These are phyloP conservation scores for Saccharomycopsis malanga DNA, from an alignment of 805 yeast genomes.

Conservation along the genomic window DNA sequence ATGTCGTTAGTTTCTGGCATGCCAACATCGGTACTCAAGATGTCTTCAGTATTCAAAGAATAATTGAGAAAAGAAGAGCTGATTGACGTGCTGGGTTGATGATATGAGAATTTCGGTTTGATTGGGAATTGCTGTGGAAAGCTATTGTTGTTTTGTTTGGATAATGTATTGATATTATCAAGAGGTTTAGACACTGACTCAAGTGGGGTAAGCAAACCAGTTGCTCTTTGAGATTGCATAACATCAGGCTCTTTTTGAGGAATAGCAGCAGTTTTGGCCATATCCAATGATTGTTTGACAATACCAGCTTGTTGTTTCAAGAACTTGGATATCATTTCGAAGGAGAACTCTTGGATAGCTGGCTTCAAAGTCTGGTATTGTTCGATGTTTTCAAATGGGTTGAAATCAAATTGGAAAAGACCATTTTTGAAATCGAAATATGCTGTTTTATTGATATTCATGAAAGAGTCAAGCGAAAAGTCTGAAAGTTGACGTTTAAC, in stretches of 20 bases:
- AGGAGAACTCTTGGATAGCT: too few relatives aligned
- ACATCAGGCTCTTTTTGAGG: too few relatives aligned
- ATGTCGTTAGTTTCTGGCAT: background rate
- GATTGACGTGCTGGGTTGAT: background rate
- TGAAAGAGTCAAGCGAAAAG: background rate
- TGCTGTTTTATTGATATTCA: background rate
- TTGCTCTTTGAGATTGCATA: background rate
- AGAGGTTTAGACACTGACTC: background rate
- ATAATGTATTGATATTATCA: background rate
- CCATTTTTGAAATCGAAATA: constrained; percentile 5
- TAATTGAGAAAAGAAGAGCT: background rate
- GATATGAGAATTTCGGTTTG: background rate
- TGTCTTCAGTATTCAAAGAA: too few relatives aligned
- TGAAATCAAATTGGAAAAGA: constrained; percentile 11
- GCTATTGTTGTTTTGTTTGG: background rate
- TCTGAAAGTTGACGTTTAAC: background rate
- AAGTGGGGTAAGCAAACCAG: background rate
- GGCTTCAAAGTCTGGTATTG: background rate
- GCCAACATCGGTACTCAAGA: too few relatives aligned
- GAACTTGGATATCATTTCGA: too few relatives aligned
- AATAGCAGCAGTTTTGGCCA: too few relatives aligned
- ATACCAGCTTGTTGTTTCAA: background rate
- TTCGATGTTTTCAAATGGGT: constrained; percentile 11
- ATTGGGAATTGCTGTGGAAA: background rate
- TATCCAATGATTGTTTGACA: background rate